These are phyloP conservation scores for Paxillus involutus DNA, from an alignment of 768 basidiomycete species.

Conservation along the genomic window DNA sequence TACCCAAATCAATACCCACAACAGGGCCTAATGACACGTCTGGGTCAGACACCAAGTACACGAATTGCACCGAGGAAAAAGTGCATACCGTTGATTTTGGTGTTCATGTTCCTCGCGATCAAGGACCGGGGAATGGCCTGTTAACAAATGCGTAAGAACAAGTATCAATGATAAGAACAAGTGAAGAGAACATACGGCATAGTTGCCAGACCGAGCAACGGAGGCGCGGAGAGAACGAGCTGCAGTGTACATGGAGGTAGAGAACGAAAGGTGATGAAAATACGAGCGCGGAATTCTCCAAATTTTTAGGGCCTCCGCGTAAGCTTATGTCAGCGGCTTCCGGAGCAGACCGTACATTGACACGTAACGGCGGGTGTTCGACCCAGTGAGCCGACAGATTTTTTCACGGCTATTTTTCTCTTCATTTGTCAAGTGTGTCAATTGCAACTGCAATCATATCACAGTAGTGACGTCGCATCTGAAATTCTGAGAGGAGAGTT, in stretches of 20 bases:
- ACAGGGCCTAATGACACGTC: constrained; percentile 61
- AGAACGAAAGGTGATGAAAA: constrained; percentile 34
- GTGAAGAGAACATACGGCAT: constrained; percentile 48
- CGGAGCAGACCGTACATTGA: background rate
- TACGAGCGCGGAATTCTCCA: constrained; percentile 36
- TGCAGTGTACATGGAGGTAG: constrained; percentile 70
- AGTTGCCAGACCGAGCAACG: constrained; percentile 58
- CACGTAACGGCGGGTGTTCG: constrained; percentile 12
- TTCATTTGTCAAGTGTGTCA: background rate
- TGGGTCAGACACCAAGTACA: background rate
- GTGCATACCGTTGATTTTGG: constrained; percentile 81
- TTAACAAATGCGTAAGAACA: constrained; percentile 5
- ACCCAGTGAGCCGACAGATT: background rate
- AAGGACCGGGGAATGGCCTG: constrained; percentile 68
- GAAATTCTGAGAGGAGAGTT: background rate
- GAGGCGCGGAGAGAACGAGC: constrained; percentile 63
- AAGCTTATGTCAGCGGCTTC: constrained; percentile 26
- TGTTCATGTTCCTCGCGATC: constrained; percentile 92
- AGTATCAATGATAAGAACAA: background rate
- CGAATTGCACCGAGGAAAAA: background rate
- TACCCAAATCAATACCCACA: constrained; percentile 95
- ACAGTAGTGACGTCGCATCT: too few species aligned
- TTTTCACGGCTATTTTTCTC: background rate
- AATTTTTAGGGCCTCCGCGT: constrained; percentile 43
- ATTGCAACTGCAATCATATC: too few species aligned